Evolutionary conservation across 1,284 basidiomycete genomes (phyloP), one percentile per base, ranked within the genome.

Genomic region (Ceratobasidium sp.): DNA sequence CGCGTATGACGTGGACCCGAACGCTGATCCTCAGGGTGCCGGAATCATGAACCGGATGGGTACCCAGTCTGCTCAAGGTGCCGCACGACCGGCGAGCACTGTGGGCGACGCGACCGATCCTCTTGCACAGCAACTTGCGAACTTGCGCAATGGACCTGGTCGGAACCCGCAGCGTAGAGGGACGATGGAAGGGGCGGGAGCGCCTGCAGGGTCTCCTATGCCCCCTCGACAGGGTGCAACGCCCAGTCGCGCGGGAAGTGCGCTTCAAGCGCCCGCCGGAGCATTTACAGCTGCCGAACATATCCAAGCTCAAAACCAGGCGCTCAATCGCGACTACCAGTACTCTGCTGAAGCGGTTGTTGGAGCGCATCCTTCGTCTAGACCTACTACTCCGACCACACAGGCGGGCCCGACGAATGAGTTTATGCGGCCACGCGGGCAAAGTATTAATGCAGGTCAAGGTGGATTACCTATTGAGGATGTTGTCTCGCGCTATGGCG

Each of bases 401-500:
- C 83, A 83, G 15, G 83, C 86, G 1, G 49, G 69, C 4, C 92
- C 92, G 7, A 91, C 87, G 18, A 91, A 94, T 1, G 93, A 90
- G 1, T 91, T 97, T 84, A 96, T 95, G 91, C 87, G 89, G 85
- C 90, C 90, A 0, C 83, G 86, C 0, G 87, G 89, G 56, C 84
- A 83, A 3, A 82, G 82, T 18, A 46, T 77, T 6, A 40, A 58
- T 53, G 73, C 12, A 63, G 83, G 5, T 80, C 83, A 0, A 84
- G 60, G 60, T 2, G 88, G 92, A 10, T 87, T 90, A 7, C 88
- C 91, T 0, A 89, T 90, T 5, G 93, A 95, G 81, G 90, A 93
- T n/a, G 92, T 97, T 1, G 84, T 97, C 10, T 88, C 87, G 4
- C 89, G 92, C 80, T 98, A 98, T 82, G 90, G 92, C 20, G 95